These are phyloP conservation scores for Phytophthora pseudosyringae DNA, from an alignment of 352 stramenopile species.

Conservation along the genomic window DNA sequence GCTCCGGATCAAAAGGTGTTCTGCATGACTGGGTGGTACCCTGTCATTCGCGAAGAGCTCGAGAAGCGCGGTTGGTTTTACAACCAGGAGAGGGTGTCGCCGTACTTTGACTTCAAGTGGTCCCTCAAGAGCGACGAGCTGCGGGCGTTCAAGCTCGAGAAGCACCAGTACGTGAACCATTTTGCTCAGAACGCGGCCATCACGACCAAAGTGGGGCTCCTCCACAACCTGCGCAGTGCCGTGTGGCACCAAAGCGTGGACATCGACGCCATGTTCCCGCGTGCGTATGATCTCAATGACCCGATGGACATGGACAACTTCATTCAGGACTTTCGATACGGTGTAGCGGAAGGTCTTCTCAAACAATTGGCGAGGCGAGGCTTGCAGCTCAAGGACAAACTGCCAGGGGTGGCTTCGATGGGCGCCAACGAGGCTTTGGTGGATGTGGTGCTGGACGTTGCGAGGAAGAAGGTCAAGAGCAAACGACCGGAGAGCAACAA, in stretches of 20 bases:
- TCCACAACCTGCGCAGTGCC: conserved; percentile 80
- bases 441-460: conserved; percentile 60
- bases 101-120: conserved; percentile 94
- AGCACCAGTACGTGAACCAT: conserved; percentile 91
- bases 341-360: conserved; percentile 81
- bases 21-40: conserved; percentile 92
- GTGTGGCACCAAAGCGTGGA: conserved; percentile 87
- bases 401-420: conserved; percentile 16
- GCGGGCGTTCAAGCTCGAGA: conserved; percentile 77
- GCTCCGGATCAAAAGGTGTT: conserved; percentile 87
- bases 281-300: conserved; percentile 91
- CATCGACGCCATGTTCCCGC: conserved; percentile 86
- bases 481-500: conserved; percentile 37
- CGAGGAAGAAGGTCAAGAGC: conserved; percentile 63
- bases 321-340: conserved; percentile 91
- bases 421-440: conserved; percentile 62
- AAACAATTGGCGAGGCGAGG: conserved; percentile 61
- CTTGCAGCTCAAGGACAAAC: conserved; percentile 29
- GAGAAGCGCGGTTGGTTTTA: conserved; percentile 90
- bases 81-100: conserved; percentile 83
- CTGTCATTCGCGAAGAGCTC: conserved; percentile 90
- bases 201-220: conserved; percentile 91
- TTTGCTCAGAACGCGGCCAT: conserved; percentile 92
- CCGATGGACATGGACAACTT: conserved; percentile 86
- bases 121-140: conserved; percentile 90